A percentile compares a stretch with the other conserved stretches of the same genome.
Conservation (phyloP, 2,329 filamentous ascomycete species). For the Ophioceras dolichostomum region DNA sequence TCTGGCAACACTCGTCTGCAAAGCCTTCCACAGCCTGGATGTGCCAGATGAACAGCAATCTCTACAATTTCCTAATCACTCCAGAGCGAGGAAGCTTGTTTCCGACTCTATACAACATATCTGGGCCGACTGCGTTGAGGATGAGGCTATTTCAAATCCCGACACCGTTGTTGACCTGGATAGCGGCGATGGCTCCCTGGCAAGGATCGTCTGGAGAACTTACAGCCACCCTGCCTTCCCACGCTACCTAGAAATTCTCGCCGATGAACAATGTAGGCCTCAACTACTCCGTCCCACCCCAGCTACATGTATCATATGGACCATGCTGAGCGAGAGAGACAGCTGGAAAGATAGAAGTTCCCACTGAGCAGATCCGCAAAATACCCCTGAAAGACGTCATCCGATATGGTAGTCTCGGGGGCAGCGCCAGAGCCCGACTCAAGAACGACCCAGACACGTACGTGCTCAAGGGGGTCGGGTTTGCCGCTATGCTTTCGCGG, state of each 20-base stretch:
- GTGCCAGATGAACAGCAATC: background rate
- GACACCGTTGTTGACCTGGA: constrained; percentile 1
- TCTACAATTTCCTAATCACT: too few species aligned
- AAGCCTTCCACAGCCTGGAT: background rate
- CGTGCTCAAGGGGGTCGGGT: too few species aligned
- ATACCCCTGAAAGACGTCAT: background rate
- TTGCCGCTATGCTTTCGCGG: too few species aligned
- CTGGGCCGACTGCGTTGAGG: constrained; percentile 1
- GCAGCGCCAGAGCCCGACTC: too few species aligned
- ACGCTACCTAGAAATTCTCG: background rate
- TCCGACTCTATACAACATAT: too few species aligned
- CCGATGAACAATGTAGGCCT: too few species aligned
- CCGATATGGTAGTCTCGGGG: background rate
- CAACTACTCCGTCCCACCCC: too few species aligned
- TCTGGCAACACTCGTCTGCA: background rate
- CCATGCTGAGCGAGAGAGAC: too few species aligned
- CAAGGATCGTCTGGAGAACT: background rate
- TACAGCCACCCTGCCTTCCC: constrained; percentile 1
- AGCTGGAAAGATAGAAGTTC: too few species aligned
- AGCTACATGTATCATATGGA: too few species aligned
- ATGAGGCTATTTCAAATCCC: background rate
- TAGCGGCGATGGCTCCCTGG: background rate
- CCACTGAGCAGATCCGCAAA: background rate
- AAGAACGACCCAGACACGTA: too few species aligned
- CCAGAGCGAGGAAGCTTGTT: too few species aligned